Evolutionary conservation across 352 stramenopile species (phyloP).

Genomic region (Phytopythium cucurbitacearum): DNA sequence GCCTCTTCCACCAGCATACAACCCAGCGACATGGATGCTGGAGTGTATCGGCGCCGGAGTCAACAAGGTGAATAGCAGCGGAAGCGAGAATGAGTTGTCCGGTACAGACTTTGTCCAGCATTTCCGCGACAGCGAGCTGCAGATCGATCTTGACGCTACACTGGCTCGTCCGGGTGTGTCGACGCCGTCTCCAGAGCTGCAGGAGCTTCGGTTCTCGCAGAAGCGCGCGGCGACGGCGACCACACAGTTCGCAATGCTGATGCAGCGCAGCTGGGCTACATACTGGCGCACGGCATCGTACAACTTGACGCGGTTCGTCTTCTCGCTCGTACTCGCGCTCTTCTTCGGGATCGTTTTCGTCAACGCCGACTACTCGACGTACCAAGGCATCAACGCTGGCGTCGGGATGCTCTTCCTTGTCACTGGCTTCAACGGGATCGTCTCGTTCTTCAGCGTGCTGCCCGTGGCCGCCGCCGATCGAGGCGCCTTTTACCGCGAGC

Average conservation of each 20-base stretch:
- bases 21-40: conserved; percentile 87
- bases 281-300: conserved; percentile 70
- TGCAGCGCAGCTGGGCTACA: conserved; percentile 26
- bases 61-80: conserved; percentile 1
- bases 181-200: conserved; percentile 15
- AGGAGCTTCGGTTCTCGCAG: conserved; percentile 19
- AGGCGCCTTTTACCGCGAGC: conserved; percentile 68
- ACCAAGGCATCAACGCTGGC: conserved; percentile 38
- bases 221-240: conserved; percentile 23
- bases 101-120: conserved; percentile 28
- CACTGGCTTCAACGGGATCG: conserved; percentile 80
- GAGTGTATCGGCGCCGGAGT: conserved; percentile 49
- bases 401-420: conserved; percentile 84
- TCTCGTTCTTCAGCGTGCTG: conserved; percentile 79
- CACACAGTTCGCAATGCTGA: conserved; percentile 30
- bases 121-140: conserved; percentile 32
- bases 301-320: conserved; percentile 64
- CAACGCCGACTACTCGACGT: conserved; percentile 38
- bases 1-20: conserved; percentile 24
- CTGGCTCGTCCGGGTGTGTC: conserved; percentile 28
- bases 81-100: neutral
- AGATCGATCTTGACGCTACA: conserved; percentile 10
- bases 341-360: conserved; percentile 78
- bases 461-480: conserved; percentile 78
- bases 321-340: conserved; percentile 67